phyloP scores from a whole-genome alignment of 257 asterid species.

The Salvia miltiorrhiza region DNA sequence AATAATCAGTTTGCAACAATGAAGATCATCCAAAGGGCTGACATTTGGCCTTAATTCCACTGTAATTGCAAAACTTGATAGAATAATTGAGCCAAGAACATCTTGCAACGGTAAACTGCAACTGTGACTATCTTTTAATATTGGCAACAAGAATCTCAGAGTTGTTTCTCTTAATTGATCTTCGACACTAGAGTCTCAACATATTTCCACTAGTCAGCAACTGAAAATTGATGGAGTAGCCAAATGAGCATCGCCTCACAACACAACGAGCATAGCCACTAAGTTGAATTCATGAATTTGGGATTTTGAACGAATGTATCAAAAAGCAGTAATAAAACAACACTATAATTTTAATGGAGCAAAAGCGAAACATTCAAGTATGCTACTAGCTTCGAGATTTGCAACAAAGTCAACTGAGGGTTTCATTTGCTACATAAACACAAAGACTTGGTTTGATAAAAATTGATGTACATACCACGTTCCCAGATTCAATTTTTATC shows the following conservation, averaged over 20 bases:
- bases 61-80: not conserved
- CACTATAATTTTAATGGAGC: not conserved
- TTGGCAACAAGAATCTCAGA: no score
- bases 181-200: not conserved
- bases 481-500: not conserved
- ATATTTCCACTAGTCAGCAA: not conserved
- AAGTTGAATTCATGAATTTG: not conserved
- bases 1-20: not conserved
- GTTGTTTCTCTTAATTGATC: not conserved
- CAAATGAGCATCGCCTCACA: not conserved
- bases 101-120: not conserved
- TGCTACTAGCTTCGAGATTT: not conserved
- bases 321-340: not conserved
- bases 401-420: not conserved
- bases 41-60: not conserved
- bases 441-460: not conserved
- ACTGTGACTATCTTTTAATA: no score
- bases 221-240: not conserved
- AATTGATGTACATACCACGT: no score
- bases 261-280: not conserved
- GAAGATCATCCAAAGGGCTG: not conserved
- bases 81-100: not conserved
- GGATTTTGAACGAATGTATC: not conserved
- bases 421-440: not conserved
- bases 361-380: not conserved